Conservation (phyloP, 805 yeast genomes). For the Suhomyces canberraensis region DNA sequence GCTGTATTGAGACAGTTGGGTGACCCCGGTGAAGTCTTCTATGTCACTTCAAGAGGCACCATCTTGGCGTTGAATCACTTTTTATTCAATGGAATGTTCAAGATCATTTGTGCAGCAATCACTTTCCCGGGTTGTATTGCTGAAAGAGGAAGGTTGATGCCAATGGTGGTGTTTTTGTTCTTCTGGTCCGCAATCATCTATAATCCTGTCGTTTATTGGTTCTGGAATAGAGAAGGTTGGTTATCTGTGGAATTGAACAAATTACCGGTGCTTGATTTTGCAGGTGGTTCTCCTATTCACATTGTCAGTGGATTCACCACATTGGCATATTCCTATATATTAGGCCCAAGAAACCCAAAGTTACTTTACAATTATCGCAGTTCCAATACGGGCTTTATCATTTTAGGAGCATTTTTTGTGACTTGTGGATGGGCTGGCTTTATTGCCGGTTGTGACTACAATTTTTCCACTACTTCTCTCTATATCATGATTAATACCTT, state of each 20-base stretch:
- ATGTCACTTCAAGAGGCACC: conserved; percentile 37
- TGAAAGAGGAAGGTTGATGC: conserved; percentile 41
- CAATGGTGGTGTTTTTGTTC: conserved; percentile 39
- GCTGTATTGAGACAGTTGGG: conserved; percentile 21
- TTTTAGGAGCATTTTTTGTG: conserved; percentile 32
- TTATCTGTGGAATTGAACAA: conserved; percentile 29
- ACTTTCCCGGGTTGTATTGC: conserved; percentile 45
- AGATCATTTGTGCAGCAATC: conserved; percentile 35
- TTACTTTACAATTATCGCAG: conserved; percentile 34
- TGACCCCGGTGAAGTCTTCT: conserved; percentile 15
- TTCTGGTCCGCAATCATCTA: conserved; percentile 40
- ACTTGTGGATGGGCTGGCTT: conserved; percentile 43
- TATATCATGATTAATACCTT: conserved; percentile 32
- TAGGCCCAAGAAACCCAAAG: conserved; percentile 42
- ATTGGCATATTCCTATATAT: conserved; percentile 39
- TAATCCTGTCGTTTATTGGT: conserved; percentile 45
- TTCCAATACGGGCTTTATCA: conserved; percentile 31
- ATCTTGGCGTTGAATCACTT: conserved; percentile 36
- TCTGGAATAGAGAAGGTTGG: conserved; percentile 45
- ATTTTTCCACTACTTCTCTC: conserved; percentile 31
- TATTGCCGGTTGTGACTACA: conserved; percentile 41
- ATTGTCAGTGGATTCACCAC: conserved; percentile 45
- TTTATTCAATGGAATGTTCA: conserved; percentile 38
- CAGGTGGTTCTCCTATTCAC: conserved; percentile 46
- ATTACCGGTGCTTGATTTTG: conserved; percentile 42